Conservation (phyloP, 257 asterid species). For the Rubia yunnanensis region DNA sequence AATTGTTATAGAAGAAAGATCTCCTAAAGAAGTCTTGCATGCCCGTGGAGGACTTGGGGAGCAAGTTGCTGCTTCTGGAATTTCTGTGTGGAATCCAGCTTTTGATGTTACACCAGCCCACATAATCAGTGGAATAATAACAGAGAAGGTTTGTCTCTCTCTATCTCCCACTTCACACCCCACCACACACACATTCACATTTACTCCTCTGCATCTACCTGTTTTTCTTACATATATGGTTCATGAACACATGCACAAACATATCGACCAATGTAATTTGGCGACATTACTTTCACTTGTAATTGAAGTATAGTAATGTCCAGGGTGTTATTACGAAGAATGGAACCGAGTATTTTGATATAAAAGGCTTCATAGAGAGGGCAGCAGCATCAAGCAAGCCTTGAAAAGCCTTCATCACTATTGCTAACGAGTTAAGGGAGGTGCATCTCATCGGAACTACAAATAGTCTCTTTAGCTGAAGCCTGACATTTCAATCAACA, state of each 20-base stretch:
- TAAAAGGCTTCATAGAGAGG: slow-evolving; percentile 36
- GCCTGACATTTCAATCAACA: background rate
- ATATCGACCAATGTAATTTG: background rate
- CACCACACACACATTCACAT: background rate
- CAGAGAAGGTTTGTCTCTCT: slow-evolving; percentile 60
- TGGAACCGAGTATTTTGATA: slow-evolving; percentile 49
- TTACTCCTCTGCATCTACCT: background rate
- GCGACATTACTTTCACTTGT: background rate
- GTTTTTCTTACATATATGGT: background rate
- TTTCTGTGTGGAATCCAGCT: slow-evolving; percentile 96
- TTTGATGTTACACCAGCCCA: slow-evolving; percentile 90
- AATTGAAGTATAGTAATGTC: slow-evolving; percentile 5
- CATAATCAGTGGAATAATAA: slow-evolving; percentile 61
- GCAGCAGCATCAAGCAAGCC: slow-evolving; percentile 11
- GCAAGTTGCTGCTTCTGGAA: slow-evolving; percentile 92
- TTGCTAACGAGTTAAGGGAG: background rate
- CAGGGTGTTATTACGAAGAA: slow-evolving; percentile 80
- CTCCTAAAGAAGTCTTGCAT: slow-evolving; percentile 63
- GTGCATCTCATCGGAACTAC: background rate
- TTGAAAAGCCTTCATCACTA: background rate
- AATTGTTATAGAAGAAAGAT: slow-evolving; percentile 88
- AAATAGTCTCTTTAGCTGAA: background rate
- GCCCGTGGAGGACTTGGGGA: slow-evolving; percentile 89
- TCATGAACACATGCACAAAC: background rate
- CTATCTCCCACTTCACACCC: background rate